Percentiles rank a stretch among this genome's conserved stretches.
These are phyloP conservation scores for Ceriops zippeliana DNA, from an alignment of 345 rosid genomes.

Conservation along the genomic window DNA sequence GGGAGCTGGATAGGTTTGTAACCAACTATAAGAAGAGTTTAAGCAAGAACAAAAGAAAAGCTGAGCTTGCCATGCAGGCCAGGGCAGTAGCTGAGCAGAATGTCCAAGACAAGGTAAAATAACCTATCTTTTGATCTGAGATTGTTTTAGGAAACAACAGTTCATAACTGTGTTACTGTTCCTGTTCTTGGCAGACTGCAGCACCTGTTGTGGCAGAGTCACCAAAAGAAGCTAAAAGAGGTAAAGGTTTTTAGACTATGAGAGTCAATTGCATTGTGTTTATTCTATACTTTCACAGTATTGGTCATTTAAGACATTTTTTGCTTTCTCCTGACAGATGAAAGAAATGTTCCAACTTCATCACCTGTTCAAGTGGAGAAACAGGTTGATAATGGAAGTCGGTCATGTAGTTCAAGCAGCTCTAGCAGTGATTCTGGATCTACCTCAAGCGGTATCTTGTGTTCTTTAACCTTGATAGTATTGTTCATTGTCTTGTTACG, in stretches of 20 bases:
- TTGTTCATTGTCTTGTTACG: too few relatives aligned
- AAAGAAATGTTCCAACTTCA: constrained; percentile 45
- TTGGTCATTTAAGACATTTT: constrained; percentile 9
- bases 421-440: constrained; percentile 96
- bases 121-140: not conserved
- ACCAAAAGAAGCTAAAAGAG: constrained; percentile 54
- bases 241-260: constrained; percentile 28
- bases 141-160: not conserved
- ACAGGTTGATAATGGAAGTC: constrained; percentile 57
- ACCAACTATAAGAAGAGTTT: constrained; percentile 90
- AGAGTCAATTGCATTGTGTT: not conserved
- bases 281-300: not conserved
- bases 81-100: constrained; percentile 64
- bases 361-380: constrained; percentile 52
- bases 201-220: constrained; percentile 39
- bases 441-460: constrained; percentile 77
- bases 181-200: constrained; percentile 41
- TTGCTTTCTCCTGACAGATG: constrained; percentile 37
- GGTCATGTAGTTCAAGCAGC: constrained; percentile 92
- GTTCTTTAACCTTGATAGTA: too few relatives aligned
- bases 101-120: constrained; percentile 53
- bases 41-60: constrained; percentile 96
- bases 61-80: constrained; percentile 79
- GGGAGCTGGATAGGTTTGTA: constrained; percentile 98
- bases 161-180: constrained; percentile 5